phyloP scores from a whole-genome alignment of 2,329 filamentous ascomycete genomes.

The Coniochaeta pulveracea region DNA sequence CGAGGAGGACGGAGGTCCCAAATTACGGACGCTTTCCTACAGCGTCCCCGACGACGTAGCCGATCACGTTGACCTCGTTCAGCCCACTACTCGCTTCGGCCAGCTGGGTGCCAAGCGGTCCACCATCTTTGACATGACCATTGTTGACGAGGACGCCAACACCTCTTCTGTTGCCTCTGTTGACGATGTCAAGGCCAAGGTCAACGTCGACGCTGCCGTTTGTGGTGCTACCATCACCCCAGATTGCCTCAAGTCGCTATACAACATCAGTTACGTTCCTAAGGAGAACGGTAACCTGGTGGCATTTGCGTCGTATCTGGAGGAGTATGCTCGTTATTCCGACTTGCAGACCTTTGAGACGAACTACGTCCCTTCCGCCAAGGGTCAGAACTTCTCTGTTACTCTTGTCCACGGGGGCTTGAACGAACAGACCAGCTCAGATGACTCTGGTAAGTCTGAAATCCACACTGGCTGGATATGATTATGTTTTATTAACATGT shows the following conservation, averaged over 20 bases:
- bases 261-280: conserved; percentile 30
- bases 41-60: conserved; percentile 46
- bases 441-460: conserved; percentile 19
- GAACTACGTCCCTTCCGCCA: conserved; percentile 38
- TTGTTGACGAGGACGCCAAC: conserved; percentile 12
- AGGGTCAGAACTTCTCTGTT: conserved; percentile 41
- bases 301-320: conserved; percentile 29
- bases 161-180: conserved; percentile 3
- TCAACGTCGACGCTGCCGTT: conserved; percentile 11
- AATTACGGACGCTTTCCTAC: conserved; percentile 44
- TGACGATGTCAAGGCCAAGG: conserved; percentile 7
- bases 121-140: conserved; percentile 24
- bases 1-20: conserved; percentile 24
- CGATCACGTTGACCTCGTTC: conserved; percentile 47
- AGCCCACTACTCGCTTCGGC: conserved; percentile 54
- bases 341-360: conserved; percentile 40
- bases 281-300: conserved; percentile 18
- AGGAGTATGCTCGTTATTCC: conserved; percentile 32
- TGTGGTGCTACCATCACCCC: conserved; percentile 32
- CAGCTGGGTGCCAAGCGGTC: conserved; percentile 29
- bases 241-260: conserved; percentile 34
- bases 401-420: conserved; percentile 43
- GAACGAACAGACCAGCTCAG: conserved; percentile 30
- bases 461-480: conserved; percentile 7
- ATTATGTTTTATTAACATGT: not conserved